Percentiles rank a stretch among this genome's conserved stretches.
These are phyloP conservation scores for Apiospora phragmitis DNA, from an alignment of 2,329 filamentous ascomycete species.

Conservation along the genomic window DNA sequence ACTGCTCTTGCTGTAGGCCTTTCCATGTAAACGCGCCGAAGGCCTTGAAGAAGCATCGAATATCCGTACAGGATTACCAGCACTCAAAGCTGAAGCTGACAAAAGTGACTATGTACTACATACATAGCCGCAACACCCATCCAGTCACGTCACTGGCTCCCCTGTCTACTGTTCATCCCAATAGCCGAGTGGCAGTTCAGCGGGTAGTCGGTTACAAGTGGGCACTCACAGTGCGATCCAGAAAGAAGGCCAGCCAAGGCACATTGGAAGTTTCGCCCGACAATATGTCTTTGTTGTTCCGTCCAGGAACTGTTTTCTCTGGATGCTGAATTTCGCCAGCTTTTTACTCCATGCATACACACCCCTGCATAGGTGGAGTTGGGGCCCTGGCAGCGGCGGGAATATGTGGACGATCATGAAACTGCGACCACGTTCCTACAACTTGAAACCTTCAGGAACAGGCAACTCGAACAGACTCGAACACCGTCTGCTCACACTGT, in stretches of 20 bases:
- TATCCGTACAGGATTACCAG: not conserved
- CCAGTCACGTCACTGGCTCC: not conserved
- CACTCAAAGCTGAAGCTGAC: not conserved
- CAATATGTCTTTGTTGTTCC: not conserved
- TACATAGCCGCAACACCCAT: not conserved
- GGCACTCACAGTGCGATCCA: constrained; percentile 1
- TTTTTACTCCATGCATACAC: not conserved
- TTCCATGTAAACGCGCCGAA: not conserved
- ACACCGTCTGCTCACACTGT: not conserved
- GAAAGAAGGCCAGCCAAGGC: not conserved
- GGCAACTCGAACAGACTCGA: not conserved
- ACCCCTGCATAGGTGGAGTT: not conserved
- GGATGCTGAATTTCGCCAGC: not conserved
- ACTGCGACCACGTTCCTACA: not conserved
- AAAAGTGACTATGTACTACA: not conserved
- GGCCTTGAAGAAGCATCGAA: not conserved
- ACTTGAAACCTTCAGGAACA: constrained; percentile 4
- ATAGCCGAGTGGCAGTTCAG: not conserved
- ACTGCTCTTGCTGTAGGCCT: not conserved
- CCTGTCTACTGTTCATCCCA: not conserved
- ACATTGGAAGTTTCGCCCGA: not conserved
- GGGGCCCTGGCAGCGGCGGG: not conserved
- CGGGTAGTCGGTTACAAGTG: not conserved
- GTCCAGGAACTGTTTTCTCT: not conserved
- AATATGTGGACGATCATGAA: constrained; percentile 8